Evolutionary conservation across 441 rosid species (phyloP), one percentile per base, ranked within the genome.

Genomic region (Capsella rubella): DNA sequence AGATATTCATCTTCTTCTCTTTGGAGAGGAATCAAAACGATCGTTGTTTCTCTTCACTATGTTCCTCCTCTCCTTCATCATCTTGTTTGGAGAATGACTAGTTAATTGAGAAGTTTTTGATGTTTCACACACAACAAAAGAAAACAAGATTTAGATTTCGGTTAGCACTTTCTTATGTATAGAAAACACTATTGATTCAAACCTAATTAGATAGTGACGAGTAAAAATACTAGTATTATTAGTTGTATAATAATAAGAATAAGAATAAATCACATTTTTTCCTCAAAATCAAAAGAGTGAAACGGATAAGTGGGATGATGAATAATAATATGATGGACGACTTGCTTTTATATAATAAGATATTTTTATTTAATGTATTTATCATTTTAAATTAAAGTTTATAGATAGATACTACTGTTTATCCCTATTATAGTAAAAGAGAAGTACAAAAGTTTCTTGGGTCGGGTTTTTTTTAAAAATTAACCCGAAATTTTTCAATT

Each of bases 1-100:
- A 77, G 73, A 72, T 77, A 66, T 3, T 59, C 69, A 45, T 16
- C 18, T 16, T 72, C 77, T 52, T 66, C 73, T 71, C 62, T 84
- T 7, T 74, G 81, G 71, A 82, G 99, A 78, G 86, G 79, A 11
- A 65, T 92, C 8, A 95, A 92, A 78, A 92, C 97, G 5, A 51
- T 95, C 63, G 90, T 90, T 32, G 86, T 16, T 95, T 87, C 77
- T 95, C 49, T 77, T 89, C 79, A 53, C 92, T 58, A 81, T 95
- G 93, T 43, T 16, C 18, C 18, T 89, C 32, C 63, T 92, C 51
- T 95, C 97, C 25, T 85, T 90, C 50, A 87, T 95, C 61, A 32
- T 92, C 16, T 87, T 92, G 71, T 63, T 16, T 69, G 21, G 61
- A 69, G 63, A 69, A 29, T 63, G 71, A 76, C 71, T 55, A 49